phyloP scores from a whole-genome alignment of 2,329 filamentous ascomycete species.

The Bipolaris gigantea region DNA sequence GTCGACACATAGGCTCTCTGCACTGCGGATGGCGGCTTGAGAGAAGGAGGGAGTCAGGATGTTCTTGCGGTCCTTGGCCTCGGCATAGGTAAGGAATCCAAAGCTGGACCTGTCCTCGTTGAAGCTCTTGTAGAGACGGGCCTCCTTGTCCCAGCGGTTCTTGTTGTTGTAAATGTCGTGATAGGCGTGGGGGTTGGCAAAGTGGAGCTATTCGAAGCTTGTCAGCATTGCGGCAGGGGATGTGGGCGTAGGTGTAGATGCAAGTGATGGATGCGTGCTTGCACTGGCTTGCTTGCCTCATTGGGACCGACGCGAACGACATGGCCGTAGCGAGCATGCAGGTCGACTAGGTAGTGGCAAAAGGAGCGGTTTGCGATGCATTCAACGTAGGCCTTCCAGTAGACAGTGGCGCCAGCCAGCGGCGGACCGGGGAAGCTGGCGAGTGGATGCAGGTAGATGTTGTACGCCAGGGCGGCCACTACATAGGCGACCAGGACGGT shows the following conservation, averaged over 20 bases:
- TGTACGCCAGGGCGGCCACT: conserved; percentile 32
- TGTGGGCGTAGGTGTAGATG: neutral
- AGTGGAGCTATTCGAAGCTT: conserved; percentile 45
- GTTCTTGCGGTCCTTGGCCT: conserved; percentile 48
- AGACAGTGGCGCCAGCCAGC: conserved; percentile 23
- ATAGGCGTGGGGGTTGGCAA: conserved; percentile 48
- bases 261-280: neutral
- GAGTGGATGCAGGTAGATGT: conserved; percentile 49
- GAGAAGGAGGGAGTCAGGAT: conserved; percentile 50
- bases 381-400: conserved; percentile 38
- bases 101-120: conserved; percentile 50
- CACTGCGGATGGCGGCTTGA: conserved; percentile 39
- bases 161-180: conserved; percentile 49
- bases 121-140: conserved; percentile 46
- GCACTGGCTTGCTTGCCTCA: conserved; percentile 21
- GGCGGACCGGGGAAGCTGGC: conserved; percentile 48
- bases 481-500: conserved; percentile 17
- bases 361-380: conserved; percentile 33
- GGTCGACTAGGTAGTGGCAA: conserved; percentile 28
- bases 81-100: conserved; percentile 45
- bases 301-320: conserved; percentile 36
- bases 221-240: conserved; percentile 4
- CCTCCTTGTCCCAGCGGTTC: conserved; percentile 50
- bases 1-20: conserved; percentile 44
- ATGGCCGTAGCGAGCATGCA: conserved; percentile 33